A percentile compares a stretch with the other conserved stretches of the same genome.
Evolutionary conservation across 2,329 filamentous ascomycete species (phyloP).

Genomic region (Colletotrichum aenigma): DNA sequence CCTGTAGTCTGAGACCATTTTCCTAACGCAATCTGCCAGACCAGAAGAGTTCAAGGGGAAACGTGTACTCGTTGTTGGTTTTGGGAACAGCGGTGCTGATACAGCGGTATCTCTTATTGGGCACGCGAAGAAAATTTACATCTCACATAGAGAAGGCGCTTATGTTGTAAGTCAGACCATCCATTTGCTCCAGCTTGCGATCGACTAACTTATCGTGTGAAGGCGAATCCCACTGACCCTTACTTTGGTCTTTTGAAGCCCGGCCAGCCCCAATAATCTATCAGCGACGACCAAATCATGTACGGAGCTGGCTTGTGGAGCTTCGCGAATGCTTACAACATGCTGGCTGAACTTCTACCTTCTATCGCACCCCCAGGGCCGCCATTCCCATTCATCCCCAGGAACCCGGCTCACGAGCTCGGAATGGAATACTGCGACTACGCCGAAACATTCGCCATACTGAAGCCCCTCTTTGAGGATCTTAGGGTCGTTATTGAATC

Average conservation of each 20-base stretch:
- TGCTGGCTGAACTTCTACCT: not conserved
- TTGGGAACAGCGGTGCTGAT: slow-evolving; percentile 43
- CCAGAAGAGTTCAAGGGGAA: slow-evolving; percentile 39
- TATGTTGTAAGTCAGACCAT: slow-evolving; percentile 32
- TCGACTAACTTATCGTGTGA: not conserved
- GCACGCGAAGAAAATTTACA: slow-evolving; percentile 41
- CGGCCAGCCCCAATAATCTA: not conserved
- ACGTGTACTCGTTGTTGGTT: slow-evolving; percentile 45
- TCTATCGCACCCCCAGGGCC: not conserved
- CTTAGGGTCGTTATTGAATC: slow-evolving; percentile 17
- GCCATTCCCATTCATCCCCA: not conserved
- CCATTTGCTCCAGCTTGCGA: not conserved
- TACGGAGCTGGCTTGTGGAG: not conserved
- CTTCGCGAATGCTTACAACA: not conserved
- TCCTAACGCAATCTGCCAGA: not conserved
- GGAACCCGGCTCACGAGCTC: not conserved
- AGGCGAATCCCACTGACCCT: not conserved
- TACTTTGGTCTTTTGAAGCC: not conserved
- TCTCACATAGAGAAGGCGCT: slow-evolving; percentile 43
- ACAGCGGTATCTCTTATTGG: slow-evolving; percentile 36
- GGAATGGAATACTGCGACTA: not conserved
- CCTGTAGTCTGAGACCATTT: not conserved
- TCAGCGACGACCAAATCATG: not conserved
- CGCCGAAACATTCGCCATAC: not conserved
- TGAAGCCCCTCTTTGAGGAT: not conserved